phyloP scores from a whole-genome alignment of 202 grass and related monocot genomes.

The Setaria italica region DNA sequence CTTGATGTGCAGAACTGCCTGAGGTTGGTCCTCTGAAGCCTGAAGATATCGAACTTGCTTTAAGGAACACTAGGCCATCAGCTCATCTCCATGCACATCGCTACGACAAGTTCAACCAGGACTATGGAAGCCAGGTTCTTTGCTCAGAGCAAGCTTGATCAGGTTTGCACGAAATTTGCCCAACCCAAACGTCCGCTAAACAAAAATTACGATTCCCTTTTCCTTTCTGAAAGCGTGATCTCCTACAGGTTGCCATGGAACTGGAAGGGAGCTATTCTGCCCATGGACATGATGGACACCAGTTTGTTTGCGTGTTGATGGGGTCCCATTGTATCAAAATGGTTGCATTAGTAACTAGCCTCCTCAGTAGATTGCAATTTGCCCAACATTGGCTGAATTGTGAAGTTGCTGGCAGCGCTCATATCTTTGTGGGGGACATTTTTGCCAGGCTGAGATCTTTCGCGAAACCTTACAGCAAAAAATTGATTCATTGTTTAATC shows the following conservation, averaged over 20 bases:
- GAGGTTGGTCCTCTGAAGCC: slow-evolving; percentile 75
- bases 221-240: not conserved
- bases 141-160: slow-evolving; percentile 33
- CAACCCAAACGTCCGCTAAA: not conserved
- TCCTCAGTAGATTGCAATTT: not conserved
- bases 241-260: not conserved
- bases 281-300: not conserved
- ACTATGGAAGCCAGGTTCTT: slow-evolving; percentile 86
- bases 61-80: slow-evolving; percentile 86
- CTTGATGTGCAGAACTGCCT: slow-evolving; percentile 58
- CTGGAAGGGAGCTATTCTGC: not conserved
- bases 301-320: not conserved
- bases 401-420: not conserved
- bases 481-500: slow-evolving; percentile 32
- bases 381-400: not conserved
- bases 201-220: not conserved
- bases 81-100: slow-evolving; percentile 86
- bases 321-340: not conserved
- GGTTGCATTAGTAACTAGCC: not conserved
- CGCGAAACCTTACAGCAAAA: not conserved
- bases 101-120: slow-evolving; percentile 87
- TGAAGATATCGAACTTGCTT: slow-evolving; percentile 74
- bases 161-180: slow-evolving; percentile 11
- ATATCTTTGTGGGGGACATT: not conserved
- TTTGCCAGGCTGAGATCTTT: not conserved